Conservation (phyloP, 2,329 filamentous ascomycete species). For the Massarina eburnea region DNA sequence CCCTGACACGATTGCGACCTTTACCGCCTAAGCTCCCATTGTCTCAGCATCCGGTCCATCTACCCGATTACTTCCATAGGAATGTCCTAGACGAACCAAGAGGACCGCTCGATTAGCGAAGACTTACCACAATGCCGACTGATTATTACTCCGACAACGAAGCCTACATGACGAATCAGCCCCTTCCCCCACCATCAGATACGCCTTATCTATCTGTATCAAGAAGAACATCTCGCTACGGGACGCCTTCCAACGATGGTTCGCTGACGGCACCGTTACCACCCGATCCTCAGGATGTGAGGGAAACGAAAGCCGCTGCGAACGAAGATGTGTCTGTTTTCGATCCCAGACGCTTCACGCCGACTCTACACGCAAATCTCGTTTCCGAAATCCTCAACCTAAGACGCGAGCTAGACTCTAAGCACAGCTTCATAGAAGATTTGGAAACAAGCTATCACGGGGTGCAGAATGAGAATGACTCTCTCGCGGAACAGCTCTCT, state of each 20-base stretch:
- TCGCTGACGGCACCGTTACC: slow-evolving; percentile 62
- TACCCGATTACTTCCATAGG: neutral
- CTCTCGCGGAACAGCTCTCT: slow-evolving; percentile 63
- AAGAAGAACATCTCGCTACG: slow-evolving; percentile 64
- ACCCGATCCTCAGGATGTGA: slow-evolving; percentile 50
- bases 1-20: no score
- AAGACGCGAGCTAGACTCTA: slow-evolving; percentile 86
- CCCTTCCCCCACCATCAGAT: slow-evolving; percentile 70
- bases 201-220: slow-evolving; percentile 70
- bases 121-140: slow-evolving; percentile 31
- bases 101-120: neutral
- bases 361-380: slow-evolving; percentile 88
- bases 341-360: slow-evolving; percentile 90
- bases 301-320: slow-evolving; percentile 58
- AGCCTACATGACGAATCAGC: slow-evolving; percentile 44
- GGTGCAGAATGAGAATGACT: slow-evolving; percentile 73
- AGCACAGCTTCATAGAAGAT: slow-evolving; percentile 80
- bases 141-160: slow-evolving; percentile 53
- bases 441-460: slow-evolving; percentile 75
- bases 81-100: neutral
- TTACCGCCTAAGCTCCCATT: no score
- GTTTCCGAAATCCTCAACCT: slow-evolving; percentile 91
- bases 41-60: no score
- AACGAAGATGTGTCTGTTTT: slow-evolving; percentile 74
- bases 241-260: slow-evolving; percentile 61